Conservation (phyloP, 2,329 filamentous ascomycete species). For the Xylaria sp. region DNA sequence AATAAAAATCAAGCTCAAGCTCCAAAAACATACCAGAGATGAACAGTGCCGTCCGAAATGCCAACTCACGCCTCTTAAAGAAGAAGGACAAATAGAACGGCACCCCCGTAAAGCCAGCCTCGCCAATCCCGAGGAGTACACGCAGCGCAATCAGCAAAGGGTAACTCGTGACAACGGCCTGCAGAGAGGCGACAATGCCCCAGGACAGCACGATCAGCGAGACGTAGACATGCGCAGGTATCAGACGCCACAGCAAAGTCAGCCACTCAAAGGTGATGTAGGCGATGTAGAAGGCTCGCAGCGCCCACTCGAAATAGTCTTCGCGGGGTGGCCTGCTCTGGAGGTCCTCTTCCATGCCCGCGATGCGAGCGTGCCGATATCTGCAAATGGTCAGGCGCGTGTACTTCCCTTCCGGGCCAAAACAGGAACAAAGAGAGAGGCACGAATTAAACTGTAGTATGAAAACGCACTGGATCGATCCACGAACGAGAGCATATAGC, state of each 20-base stretch:
- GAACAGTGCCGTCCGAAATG: slow-evolving; percentile 84
- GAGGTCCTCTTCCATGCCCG: slow-evolving; percentile 67
- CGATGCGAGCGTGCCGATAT: slow-evolving; percentile 67
- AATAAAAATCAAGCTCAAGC: neutral
- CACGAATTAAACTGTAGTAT: neutral
- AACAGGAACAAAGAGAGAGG: neutral
- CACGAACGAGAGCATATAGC: slow-evolving; percentile 85
- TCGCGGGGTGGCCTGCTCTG: slow-evolving; percentile 53
- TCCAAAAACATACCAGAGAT: slow-evolving; percentile 67
- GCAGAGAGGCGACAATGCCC: slow-evolving; percentile 79
- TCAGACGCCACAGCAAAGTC: slow-evolving; percentile 64
- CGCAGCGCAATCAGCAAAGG: slow-evolving; percentile 61
- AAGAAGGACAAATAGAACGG: slow-evolving; percentile 71
- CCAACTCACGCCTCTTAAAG: slow-evolving; percentile 73
- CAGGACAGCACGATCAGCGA: slow-evolving; percentile 71
- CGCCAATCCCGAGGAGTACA: slow-evolving; percentile 64
- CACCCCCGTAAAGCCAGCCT: slow-evolving; percentile 69
- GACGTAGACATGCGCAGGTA: slow-evolving; percentile 65
- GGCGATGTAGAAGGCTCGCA: slow-evolving; percentile 66
- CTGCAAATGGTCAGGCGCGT: slow-evolving; percentile 45
- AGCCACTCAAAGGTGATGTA: slow-evolving; percentile 72
- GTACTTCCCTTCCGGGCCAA: neutral
- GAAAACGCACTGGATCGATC: slow-evolving; percentile 76
- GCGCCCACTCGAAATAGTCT: slow-evolving; percentile 64
- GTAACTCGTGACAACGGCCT: slow-evolving; percentile 69